phyloP scores from a whole-genome alignment of 2,329 filamentous ascomycete genomes.

The Dactylellina parvicollis region DNA sequence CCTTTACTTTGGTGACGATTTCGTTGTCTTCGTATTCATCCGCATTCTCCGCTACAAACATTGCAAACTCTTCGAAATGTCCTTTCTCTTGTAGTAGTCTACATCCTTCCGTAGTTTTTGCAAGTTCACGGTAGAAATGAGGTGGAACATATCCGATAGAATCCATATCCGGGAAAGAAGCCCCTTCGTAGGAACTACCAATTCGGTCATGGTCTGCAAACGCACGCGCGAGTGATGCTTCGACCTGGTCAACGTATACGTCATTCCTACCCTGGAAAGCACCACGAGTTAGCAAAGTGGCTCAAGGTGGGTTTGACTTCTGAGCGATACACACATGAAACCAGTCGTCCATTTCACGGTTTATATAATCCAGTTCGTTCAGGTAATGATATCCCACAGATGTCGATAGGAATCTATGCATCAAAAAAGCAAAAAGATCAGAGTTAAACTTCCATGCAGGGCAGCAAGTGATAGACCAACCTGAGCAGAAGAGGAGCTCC shows the following conservation, averaged over 20 bases:
- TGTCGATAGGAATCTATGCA: constrained; percentile 78
- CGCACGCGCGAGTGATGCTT: constrained; percentile 90
- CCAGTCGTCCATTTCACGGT: constrained; percentile 99
- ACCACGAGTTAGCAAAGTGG: neutral
- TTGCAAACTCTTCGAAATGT: constrained; percentile 92
- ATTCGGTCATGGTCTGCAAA: constrained; percentile 69
- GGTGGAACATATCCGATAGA: constrained; percentile 78
- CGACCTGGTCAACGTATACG: constrained; percentile 91
- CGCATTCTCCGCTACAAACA: constrained; percentile 86
- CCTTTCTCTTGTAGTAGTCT: constrained; percentile 89
- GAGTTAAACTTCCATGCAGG: neutral
- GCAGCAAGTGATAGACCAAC: constrained; percentile 28
- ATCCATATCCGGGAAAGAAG: constrained; percentile 66
- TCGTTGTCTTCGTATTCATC: constrained; percentile 87
- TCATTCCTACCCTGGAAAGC: constrained; percentile 78
- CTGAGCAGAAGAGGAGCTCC: constrained; percentile 90
- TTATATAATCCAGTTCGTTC: constrained; percentile 96
- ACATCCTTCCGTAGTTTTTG: constrained; percentile 90
- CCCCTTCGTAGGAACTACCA: constrained; percentile 67
- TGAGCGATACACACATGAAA: constrained; percentile 70
- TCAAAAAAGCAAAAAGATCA: constrained; percentile 1
- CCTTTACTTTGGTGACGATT: constrained; percentile 90
- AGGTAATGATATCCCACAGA: constrained; percentile 98
- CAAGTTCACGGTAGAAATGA: constrained; percentile 96
- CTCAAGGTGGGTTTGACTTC: neutral